Conservation (phyloP, 306 rosid species). For the Glycine tomentella region DNA sequence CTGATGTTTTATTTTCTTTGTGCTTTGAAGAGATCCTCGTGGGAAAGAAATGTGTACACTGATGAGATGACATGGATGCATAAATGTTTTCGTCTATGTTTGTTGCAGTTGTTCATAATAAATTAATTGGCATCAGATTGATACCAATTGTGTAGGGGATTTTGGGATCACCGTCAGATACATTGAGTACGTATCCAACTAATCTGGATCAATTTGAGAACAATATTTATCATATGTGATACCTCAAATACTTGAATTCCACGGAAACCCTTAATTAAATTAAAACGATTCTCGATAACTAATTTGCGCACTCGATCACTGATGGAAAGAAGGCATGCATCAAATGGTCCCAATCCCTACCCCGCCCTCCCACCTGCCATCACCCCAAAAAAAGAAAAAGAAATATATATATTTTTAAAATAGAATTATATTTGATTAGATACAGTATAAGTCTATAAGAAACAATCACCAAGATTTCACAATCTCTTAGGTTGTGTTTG, state of each 20-base stretch:
- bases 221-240: not conserved
- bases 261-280: not conserved
- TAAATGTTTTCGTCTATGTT: not conserved
- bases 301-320: not conserved
- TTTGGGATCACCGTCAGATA: not conserved
- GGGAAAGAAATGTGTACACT: too few relatives aligned
- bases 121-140: not conserved
- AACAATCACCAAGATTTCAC: not conserved
- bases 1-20: too few relatives aligned
- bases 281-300: not conserved
- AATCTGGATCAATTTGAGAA: not conserved
- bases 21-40: too few relatives aligned
- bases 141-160: not conserved
- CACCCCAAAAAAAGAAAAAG: not conserved
- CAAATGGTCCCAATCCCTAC: slow-evolving; percentile 16
- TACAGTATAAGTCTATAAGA: not conserved
- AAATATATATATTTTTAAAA: not conserved
- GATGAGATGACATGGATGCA: slow-evolving; percentile 1
- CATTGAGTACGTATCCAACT: not conserved
- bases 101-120: not conserved
- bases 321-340: not conserved
- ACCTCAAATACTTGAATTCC: not conserved
- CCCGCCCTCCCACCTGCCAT: not conserved
- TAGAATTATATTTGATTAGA: not conserved
- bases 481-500: not conserved